Conservation (phyloP, 2,329 filamentous ascomycete genomes). For the Sphaceloma murrayae region DNA sequence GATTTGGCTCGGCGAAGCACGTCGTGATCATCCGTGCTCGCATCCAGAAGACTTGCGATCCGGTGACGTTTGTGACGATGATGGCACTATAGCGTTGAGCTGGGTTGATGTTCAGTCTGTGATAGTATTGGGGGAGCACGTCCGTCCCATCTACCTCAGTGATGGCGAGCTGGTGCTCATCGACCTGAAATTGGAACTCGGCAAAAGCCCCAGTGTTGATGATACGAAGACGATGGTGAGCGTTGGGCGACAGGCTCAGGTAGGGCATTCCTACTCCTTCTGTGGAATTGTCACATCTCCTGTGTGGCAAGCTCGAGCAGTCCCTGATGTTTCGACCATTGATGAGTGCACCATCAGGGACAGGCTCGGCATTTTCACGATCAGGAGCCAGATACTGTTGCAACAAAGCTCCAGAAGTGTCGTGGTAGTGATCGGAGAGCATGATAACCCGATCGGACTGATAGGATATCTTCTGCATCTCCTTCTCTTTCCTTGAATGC, state of each 20-base stretch:
- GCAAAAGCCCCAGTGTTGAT: constrained; percentile 57
- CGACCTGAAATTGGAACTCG: constrained; percentile 56
- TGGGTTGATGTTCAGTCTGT: constrained; percentile 53
- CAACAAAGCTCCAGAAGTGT: constrained; percentile 39
- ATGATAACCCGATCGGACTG: constrained; percentile 52
- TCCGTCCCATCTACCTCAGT: constrained; percentile 59
- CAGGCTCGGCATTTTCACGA: constrained; percentile 48
- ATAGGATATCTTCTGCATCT: constrained; percentile 33
- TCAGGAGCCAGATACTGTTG: constrained; percentile 45
- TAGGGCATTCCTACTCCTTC: constrained; percentile 24
- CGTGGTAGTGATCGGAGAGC: constrained; percentile 60
- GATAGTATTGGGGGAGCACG: constrained; percentile 46
- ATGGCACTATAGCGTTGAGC: constrained; percentile 62
- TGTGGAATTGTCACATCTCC: constrained; percentile 30
- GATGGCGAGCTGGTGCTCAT: constrained; percentile 52
- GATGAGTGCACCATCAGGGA: constrained; percentile 36
- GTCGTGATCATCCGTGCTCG: constrained; percentile 52
- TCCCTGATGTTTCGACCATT: constrained; percentile 34
- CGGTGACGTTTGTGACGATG: constrained; percentile 41
- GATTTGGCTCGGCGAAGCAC: constrained; percentile 48
- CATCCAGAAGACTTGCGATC: constrained; percentile 32
- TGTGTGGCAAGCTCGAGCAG: constrained; percentile 30
- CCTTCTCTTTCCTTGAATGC: constrained; percentile 41
- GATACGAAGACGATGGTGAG: constrained; percentile 50
- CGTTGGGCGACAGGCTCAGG: constrained; percentile 33